Base-by-base conservation (phyloP, 768 basidiomycete genomes). In the Rhizopogon rudus region DNA sequence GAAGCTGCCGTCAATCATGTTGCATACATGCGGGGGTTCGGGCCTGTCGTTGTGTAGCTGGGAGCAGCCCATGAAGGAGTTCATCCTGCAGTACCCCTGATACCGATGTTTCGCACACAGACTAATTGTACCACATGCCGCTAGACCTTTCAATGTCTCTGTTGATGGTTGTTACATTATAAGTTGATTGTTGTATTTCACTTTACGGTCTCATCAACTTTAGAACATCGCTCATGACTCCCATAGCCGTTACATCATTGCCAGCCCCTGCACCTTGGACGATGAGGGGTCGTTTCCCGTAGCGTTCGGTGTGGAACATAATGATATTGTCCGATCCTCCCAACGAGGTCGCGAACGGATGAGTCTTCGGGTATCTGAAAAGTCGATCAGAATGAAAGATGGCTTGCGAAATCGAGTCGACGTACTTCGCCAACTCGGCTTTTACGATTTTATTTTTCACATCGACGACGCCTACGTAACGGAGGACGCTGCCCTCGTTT, bases 191-290 rank as follows among this genome's bases (percentile, higher is more conserved):
- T 31, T 60, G 33, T 60, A 50, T 49, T 48, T 37, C 44, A 28
- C 8, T 35, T 29, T 53, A 31, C 8, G 44, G 40, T 57, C 44
- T 76, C 3, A 72, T 67, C 29, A 79, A 59, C 63, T 74, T 89
- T 66, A 98, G 70, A 52, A 95, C 71, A 66, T 98, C 96, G 45
- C 89, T 86, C 60, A 96, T 78, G 14, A 98, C 94, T 7, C 97
- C 97, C 93, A 98, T 98, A 0, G 97, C 97, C 33, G 97, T 99
- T 13, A 98, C 96, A 25, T 89, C 93, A 1, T 93, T 93, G n/a
- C 97, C 97, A 0, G 97, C 97, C 3, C 97, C 97, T 1, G 95
- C 87, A 49, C 97, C 97, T 65, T 98, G 96, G 35, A 99, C 80
- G 57, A 98, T 91, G 54, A 99, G 75, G 1, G 97, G 96, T 41